phyloP scores from a whole-genome alignment of 2,329 filamentous ascomycete genomes.

The Scedosporium minutisporum region DNA sequence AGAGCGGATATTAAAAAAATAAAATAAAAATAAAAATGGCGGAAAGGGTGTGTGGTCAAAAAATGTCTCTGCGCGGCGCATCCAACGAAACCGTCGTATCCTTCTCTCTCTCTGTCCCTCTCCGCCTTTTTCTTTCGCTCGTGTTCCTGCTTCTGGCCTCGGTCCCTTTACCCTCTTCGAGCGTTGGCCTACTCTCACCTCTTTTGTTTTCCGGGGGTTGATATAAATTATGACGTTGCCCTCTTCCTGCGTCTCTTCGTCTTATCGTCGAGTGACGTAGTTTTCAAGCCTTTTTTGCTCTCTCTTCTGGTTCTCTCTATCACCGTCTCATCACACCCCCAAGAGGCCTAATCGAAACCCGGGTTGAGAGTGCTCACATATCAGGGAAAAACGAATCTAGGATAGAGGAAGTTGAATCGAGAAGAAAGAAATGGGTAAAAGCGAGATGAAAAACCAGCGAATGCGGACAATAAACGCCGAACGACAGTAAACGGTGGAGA shows the following conservation, averaged over 20 bases:
- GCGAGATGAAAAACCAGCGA: background rate
- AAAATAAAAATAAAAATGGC: background rate
- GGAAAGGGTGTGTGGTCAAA: background rate
- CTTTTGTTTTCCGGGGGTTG: background rate
- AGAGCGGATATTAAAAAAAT: background rate
- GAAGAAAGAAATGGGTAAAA: background rate
- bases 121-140: background rate
- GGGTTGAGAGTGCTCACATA: background rate
- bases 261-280: background rate
- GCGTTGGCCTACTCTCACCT: background rate
- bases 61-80: background rate
- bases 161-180: background rate
- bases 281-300: background rate
- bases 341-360: background rate
- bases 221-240: background rate
- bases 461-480: no score
- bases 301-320: background rate
- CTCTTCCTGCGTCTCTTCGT: background rate
- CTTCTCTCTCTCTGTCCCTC: background rate
- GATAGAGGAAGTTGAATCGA: background rate
- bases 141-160: background rate
- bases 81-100: background rate
- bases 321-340: background rate
- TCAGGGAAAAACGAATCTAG: background rate
- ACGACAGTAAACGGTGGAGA: no score